Conservation (phyloP, 2,329 filamentous ascomycete genomes). For the Colletotrichum cuscutae region DNA sequence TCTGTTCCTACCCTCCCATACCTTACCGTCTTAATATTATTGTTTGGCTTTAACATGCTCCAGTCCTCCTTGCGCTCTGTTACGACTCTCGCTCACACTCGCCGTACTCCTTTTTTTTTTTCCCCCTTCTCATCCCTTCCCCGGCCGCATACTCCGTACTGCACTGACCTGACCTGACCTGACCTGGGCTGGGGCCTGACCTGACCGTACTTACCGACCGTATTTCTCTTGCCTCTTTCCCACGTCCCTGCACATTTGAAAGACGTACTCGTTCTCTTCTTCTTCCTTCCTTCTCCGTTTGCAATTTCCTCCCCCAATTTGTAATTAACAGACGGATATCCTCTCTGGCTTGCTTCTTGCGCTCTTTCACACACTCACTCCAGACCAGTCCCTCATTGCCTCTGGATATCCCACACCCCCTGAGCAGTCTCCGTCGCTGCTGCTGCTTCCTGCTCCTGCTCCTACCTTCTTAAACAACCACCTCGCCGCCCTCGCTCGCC, state of each 20-base stretch:
- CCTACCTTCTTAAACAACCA: not conserved
- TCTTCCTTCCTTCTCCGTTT: slow-evolving; percentile 31
- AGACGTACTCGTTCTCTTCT: slow-evolving; percentile 13
- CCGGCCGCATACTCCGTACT: slow-evolving; percentile 24
- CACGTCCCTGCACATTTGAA: slow-evolving; percentile 21
- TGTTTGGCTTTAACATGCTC: slow-evolving; percentile 35
- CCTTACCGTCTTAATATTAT: slow-evolving; percentile 30
- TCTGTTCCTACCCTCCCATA: slow-evolving; percentile 24
- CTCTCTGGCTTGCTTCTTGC: slow-evolving; percentile 14
- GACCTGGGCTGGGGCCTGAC: slow-evolving; percentile 32
- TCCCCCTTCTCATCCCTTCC: slow-evolving; percentile 29
- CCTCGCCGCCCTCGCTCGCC: slow-evolving; percentile 16
- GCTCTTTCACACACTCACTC: slow-evolving; percentile 16
- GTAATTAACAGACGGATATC: slow-evolving; percentile 27
- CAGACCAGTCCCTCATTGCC: slow-evolving; percentile 15
- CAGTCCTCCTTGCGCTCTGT: slow-evolving; percentile 12
- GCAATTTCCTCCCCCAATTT: slow-evolving; percentile 34
- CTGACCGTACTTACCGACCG: slow-evolving; percentile 29
- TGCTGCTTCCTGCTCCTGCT: not conserved
- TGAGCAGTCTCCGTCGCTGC: slow-evolving; percentile 5
- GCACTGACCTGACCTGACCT: slow-evolving; percentile 31
- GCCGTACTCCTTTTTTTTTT: slow-evolving; percentile 10
- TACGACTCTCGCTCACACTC: not conserved
- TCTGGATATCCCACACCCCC: slow-evolving; percentile 1
- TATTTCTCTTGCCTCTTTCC: slow-evolving; percentile 34